Evolutionary conservation across 2,329 filamentous ascomycete species (phyloP).

Genomic region (Aspergillus sp.): DNA sequence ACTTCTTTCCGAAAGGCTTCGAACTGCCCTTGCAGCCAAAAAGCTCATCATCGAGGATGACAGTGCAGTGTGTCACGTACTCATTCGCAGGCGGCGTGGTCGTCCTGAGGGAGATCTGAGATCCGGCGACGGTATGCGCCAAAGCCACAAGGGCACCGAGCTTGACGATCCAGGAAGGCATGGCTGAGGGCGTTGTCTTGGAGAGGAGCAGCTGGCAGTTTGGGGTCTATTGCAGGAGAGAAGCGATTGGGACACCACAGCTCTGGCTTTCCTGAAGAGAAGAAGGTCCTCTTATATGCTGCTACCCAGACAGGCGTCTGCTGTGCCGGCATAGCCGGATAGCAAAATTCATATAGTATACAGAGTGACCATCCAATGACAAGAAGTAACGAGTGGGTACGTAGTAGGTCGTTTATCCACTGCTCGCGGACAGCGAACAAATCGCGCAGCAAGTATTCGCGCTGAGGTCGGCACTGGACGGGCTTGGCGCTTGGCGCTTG

Average conservation of each 20-base stretch:
- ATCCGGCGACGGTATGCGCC: constrained; percentile 16
- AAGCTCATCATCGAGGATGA: constrained; percentile 19
- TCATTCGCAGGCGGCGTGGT: constrained; percentile 17
- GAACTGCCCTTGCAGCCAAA: constrained; percentile 22
- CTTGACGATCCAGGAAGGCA: constrained; percentile 18
- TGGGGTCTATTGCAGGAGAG: neutral
- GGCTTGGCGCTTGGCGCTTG: neutral
- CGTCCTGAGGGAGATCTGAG: constrained; percentile 16
- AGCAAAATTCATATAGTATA: neutral
- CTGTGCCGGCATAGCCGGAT: neutral
- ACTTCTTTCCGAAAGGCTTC: constrained; percentile 16
- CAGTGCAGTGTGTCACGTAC: constrained; percentile 17
- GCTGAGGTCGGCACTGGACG: neutral
- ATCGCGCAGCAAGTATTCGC: neutral
- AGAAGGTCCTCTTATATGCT: neutral
- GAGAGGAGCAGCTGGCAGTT: neutral
- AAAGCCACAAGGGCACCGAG: constrained; percentile 14
- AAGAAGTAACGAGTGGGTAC: neutral
- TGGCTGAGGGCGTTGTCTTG: neutral
- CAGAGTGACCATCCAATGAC: neutral
- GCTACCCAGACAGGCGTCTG: neutral
- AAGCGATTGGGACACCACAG: neutral
- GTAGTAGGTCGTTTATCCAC: neutral
- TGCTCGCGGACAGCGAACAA: neutral
- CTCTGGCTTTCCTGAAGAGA: neutral